These are phyloP conservation scores for Glomus cerebriforme DNA, from an alignment of 192 early-diverging fungal species.

Conservation along the genomic window DNA sequence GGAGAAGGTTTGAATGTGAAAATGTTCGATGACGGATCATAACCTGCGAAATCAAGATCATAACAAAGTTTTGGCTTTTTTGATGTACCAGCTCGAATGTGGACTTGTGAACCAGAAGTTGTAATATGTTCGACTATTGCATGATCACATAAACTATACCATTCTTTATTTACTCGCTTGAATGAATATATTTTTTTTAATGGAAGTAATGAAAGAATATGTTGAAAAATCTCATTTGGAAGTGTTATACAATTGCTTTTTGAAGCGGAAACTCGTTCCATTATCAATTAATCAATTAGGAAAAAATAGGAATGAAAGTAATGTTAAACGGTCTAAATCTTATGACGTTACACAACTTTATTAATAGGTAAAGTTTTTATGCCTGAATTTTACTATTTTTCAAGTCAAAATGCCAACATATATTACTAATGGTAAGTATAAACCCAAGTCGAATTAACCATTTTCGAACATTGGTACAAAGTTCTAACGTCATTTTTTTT, in stretches of 20 bases:
- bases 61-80: neutral
- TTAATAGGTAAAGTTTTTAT: neutral
- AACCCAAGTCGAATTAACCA: neutral
- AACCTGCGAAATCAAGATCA: conserved; percentile 4
- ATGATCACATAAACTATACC: conserved; percentile 22
- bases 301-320: too few relatives aligned
- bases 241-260: neutral
- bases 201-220: conserved; percentile 7
- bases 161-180: conserved; percentile 12
- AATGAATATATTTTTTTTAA: conserved; percentile 21
- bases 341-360: neutral
- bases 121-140: conserved; percentile 16
- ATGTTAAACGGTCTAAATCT: neutral
- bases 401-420: neutral
- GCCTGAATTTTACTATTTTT: too few relatives aligned
- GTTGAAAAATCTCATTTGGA: conserved; percentile 14
- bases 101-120: neutral
- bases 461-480: too few relatives aligned
- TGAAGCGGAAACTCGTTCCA: neutral
- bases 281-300: neutral
- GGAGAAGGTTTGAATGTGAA: conserved; percentile 10
- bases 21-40: conserved; percentile 6
- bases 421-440: neutral
- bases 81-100: neutral
- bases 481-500: neutral